Conservation (phyloP, 805 yeast genomes). For the Vanderwaltozyma tropicalis region DNA sequence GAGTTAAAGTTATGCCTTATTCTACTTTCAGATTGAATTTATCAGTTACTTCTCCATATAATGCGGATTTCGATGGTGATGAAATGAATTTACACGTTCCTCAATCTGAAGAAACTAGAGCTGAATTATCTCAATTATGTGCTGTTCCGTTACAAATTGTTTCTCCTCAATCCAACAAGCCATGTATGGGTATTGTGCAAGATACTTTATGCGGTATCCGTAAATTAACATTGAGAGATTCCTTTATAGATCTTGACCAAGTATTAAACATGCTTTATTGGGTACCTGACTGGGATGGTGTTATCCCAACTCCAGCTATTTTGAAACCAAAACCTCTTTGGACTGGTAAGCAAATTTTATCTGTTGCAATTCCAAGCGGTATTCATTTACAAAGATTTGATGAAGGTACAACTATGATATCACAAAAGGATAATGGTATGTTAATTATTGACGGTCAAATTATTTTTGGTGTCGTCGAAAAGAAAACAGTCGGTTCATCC, state of each 20-base stretch:
- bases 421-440: constrained; percentile 95
- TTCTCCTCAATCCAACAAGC: constrained; percentile 96
- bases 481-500: constrained; percentile 96
- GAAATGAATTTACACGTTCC: constrained; percentile 99
- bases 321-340: constrained; percentile 91
- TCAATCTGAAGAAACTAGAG: constrained; percentile 94
- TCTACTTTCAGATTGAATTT: constrained; percentile 93
- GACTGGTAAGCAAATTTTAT: constrained; percentile 93
- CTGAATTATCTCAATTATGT: constrained; percentile 88
- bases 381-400: constrained; percentile 90
- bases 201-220: constrained; percentile 96
- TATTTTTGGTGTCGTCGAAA: constrained; percentile 95
- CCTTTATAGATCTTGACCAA: constrained; percentile 80
- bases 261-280: constrained; percentile 94
- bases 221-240: constrained; percentile 87
- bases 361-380: constrained; percentile 91
- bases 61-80: constrained; percentile 99
- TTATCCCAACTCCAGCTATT: constrained; percentile 90
- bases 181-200: constrained; percentile 99
- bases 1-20: constrained; percentile 97
- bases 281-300: constrained; percentile 99
- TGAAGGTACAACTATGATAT: constrained; percentile 69
- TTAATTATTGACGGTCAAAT: constrained; percentile 90
- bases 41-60: constrained; percentile 98
- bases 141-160: constrained; percentile 97